Evolutionary conservation across 208 protist genomes (phyloP).

Genomic region (Trypanosoma congolense): DNA sequence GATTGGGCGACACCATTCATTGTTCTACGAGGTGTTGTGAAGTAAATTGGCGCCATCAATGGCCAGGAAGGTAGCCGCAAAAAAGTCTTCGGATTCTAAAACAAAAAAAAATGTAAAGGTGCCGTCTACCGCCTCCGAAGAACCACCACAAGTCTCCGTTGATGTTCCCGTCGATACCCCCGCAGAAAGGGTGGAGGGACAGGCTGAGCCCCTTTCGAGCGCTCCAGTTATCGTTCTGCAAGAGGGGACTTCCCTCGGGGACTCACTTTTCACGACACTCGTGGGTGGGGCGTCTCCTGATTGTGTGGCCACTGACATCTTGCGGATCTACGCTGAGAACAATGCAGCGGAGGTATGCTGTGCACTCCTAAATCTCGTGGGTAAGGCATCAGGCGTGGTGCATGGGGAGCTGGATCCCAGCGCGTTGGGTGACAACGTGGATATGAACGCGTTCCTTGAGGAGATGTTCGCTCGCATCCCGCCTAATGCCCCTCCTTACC

Average conservation of each 20-base stretch:
- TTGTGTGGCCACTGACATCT: constrained; percentile 28
- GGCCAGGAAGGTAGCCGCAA: neutral
- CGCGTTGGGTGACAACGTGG: constrained; percentile 52
- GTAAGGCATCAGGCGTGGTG: constrained; percentile 65
- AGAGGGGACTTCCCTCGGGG: constrained; percentile 29
- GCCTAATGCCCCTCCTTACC: constrained; percentile 60
- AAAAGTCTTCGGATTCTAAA: neutral
- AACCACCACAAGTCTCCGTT: no score
- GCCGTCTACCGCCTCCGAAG: no score
- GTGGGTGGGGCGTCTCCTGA: constrained; percentile 33
- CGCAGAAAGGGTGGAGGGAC: no score
- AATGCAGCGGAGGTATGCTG: constrained; percentile 42
- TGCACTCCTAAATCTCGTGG: constrained; percentile 66
- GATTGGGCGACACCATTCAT: neutral
- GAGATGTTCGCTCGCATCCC: constrained; percentile 80
- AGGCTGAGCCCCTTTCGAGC: no score
- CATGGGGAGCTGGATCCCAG: constrained; percentile 62
- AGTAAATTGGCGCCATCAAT: neutral
- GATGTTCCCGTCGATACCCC: no score
- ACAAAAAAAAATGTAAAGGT: neutral
- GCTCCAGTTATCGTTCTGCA: constrained; percentile 24
- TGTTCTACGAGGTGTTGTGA: no score
- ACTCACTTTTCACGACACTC: constrained; percentile 41
- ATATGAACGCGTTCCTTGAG: constrained; percentile 70
- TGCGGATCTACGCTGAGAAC: constrained; percentile 50